These are phyloP conservation scores for Gyrodon lividus DNA, from an alignment of 768 basidiomycete species.

Conservation along the genomic window DNA sequence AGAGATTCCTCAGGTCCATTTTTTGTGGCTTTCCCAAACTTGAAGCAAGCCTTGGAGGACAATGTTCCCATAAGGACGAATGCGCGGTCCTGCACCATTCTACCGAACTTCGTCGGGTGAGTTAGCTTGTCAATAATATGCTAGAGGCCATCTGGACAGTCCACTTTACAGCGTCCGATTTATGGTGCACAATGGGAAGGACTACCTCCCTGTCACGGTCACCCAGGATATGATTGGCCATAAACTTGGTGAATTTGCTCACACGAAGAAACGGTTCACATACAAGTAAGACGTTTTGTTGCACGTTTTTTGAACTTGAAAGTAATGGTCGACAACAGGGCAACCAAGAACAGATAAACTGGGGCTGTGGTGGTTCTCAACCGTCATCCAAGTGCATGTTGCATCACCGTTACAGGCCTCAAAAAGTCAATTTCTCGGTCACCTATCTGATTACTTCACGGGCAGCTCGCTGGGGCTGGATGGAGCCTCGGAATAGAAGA, in stretches of 20 bases:
- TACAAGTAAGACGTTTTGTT: constrained; percentile 66
- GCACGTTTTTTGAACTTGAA: not conserved
- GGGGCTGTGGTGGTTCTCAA: not conserved
- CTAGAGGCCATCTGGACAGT: not conserved
- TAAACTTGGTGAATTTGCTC: constrained; percentile 93
- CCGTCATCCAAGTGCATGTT: not conserved
- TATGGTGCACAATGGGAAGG: constrained; percentile 92
- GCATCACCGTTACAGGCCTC: not conserved
- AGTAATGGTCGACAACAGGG: constrained; percentile 23
- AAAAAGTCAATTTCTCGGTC: too few species aligned
- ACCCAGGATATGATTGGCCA: constrained; percentile 99
- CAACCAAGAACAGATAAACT: constrained; percentile 43
- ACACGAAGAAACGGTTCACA: constrained; percentile 83
- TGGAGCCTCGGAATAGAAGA: constrained; percentile 1
- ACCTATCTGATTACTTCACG: not conserved
- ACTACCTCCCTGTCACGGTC: constrained; percentile 80
- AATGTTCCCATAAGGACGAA: constrained; percentile 88
- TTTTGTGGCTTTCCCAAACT: constrained; percentile 90
- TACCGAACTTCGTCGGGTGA: constrained; percentile 95
- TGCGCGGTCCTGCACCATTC: constrained; percentile 85
- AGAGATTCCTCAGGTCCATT: constrained; percentile 66
- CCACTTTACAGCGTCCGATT: constrained; percentile 65
- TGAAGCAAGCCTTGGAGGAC: constrained; percentile 75
- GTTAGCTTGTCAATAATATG: constrained; percentile 22
- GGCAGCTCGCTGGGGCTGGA: not conserved